A percentile compares a stretch with the other conserved stretches of the same genome.
These are phyloP conservation scores for Neodidymelliopsis sp. DNA, from an alignment of 2,329 filamentous ascomycete genomes.

Conservation along the genomic window DNA sequence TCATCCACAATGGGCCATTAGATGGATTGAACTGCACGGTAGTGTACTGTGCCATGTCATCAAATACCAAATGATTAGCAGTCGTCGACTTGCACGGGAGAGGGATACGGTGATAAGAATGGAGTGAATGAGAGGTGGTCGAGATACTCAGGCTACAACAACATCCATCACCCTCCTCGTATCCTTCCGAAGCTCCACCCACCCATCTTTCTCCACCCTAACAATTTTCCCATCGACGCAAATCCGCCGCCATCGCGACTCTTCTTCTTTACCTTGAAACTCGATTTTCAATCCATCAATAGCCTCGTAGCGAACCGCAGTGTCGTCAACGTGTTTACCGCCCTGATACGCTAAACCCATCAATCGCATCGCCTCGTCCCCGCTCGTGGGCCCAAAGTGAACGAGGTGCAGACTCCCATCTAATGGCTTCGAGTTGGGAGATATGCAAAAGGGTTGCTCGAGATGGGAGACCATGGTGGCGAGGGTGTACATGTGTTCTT, in stretches of 20 bases:
- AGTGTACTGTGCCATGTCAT: no score
- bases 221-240: slow-evolving; percentile 95
- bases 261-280: slow-evolving; percentile 65
- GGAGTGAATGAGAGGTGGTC: no score
- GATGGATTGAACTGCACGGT: no score
- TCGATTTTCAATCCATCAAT: slow-evolving; percentile 72
- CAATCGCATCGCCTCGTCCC: slow-evolving; percentile 74
- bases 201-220: slow-evolving; percentile 72
- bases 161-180: slow-evolving; percentile 50
- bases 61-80: no score
- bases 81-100: no score
- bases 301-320: slow-evolving; percentile 72
- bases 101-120: no score
- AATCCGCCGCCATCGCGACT: slow-evolving; percentile 80
- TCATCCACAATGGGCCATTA: no score
- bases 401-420: slow-evolving; percentile 76
- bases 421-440: slow-evolving; percentile 73
- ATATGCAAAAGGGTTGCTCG: slow-evolving; percentile 83
- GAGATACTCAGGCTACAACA: slow-evolving; percentile 15
- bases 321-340: slow-evolving; percentile 63
- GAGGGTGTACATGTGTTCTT: slow-evolving; percentile 77
- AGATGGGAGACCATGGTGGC: slow-evolving; percentile 80
- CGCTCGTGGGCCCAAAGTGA: slow-evolving; percentile 73
- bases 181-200: slow-evolving; percentile 69
- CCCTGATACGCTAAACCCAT: slow-evolving; percentile 71